Evolutionary conservation across 495 filamentous ascomycete species (phyloP), one percentile per base, ranked within the genome.

Genomic region (Pyrenopolyporus hunteri): DNA sequence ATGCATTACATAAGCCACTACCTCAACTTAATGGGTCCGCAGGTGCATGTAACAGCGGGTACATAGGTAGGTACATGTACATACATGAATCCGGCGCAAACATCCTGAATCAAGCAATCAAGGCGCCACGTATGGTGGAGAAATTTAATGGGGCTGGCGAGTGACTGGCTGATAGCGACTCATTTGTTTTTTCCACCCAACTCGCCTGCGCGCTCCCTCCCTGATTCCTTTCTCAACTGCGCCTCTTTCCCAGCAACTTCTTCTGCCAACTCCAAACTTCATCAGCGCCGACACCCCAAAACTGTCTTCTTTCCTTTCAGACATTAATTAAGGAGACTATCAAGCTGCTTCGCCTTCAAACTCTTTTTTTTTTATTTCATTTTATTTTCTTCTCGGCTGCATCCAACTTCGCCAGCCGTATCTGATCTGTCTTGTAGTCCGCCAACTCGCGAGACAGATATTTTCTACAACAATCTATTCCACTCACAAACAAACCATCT

Each of bases 361-460:
- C n/a, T n/a, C n/a, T 25, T 19, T 14, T 66, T 58, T 28, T 48
- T 57, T 29, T 31, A 54, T 59, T 49, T 59, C 29, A 26, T 10
- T 53, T 51, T 66, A 66, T 56, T 48, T 69, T 52, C 55, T 51
- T 63, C 58, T 64, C 69, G 73, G 61, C 62, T 70, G 74, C 76
- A 78, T 71, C 74, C 73, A 76, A 76, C 70, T 78, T 78, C 71
- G 72, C 60, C 56, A 68, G 73, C 67, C 75, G 61, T 67, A 53
- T 42, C n/a, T n/a, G n/a, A n/a, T n/a, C n/a, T 62, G 64, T 55
- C 62, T 64, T 50, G 37, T 57, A 5, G 22, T 11, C 8, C 45
- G 28, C 45, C 51, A 62, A 25, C 43, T 42, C 23, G 33, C 54
- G 13, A 50, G 53, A 47, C 52, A 44, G 40, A 33, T n/a, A 8